Evolutionary conservation across 495 filamentous ascomycete species (phyloP), one percentile per base, ranked within the genome.

Genomic region (Neurospora sp.): DNA sequence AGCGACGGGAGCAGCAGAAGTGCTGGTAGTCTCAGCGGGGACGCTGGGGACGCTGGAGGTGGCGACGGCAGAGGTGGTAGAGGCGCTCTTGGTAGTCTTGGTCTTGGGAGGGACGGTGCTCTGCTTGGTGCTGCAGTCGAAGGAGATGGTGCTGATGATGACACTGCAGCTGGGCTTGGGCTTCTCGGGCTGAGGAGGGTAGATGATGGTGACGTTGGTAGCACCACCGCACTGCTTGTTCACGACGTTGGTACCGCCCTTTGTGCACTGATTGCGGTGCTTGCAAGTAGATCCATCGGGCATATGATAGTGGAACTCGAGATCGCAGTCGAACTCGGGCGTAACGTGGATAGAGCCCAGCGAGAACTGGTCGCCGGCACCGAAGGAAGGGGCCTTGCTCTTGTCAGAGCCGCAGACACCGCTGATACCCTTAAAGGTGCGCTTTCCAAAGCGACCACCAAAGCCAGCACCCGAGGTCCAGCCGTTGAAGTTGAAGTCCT

Each of bases 181-280:
- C 77, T 83, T 77, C 61, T 84, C 79, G 74, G 84, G 83, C 79
- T 90, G 82, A 9, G 83, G 77, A 18, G 92, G 92, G 77, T 93
- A 89, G 80, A 92, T 86, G 78, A 97, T 89, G 42, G 88, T 88
- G 41, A 97, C 93, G 31, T 87, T 87, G 78, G 86, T 91, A 72
- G 94, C 94, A 83, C 94, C 94, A 87, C 94, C 95, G 80, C 94
- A 98, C 85, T 97, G 93, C 73, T 85, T 88, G 85, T 97, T 97
- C 81, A 86, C 81, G 75, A 97, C 85, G 70, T 84, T 86, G 69
- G 89, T 88, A 77, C 92, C 92, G 35, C 84, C 83, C 68, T 87
- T 82, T 70, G 83, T 85, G 87, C 92, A 96, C 39, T 82, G 76
- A 71, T 87, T 83, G 46, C 86, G 89, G 81, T 94, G 90, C 81